Evolutionary conservation across 2,329 filamentous ascomycete species (phyloP).

Genomic region (Chaetothyriales sp.): DNA sequence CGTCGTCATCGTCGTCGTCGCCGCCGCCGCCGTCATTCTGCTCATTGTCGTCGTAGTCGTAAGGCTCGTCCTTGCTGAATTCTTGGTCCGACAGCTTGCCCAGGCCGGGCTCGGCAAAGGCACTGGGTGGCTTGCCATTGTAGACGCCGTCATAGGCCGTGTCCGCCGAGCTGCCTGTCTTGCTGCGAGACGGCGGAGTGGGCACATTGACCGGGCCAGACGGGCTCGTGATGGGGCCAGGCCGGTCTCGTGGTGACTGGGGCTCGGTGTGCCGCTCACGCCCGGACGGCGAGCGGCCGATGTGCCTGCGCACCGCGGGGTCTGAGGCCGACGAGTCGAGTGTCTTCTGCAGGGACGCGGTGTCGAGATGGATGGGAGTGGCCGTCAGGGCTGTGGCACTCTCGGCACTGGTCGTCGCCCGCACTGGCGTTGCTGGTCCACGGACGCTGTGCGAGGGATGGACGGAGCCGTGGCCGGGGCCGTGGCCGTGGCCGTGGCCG

Average conservation of each 20-base stretch:
- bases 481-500: slow-evolving; percentile 1
- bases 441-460: not conserved
- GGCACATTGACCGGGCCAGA: not conserved
- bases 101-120: not conserved
- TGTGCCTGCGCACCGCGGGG: not conserved
- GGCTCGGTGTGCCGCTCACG: too few species aligned
- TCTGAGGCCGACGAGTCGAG: not conserved
- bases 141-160: not conserved
- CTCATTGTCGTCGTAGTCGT: slow-evolving; percentile 10
- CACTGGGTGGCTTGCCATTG: not conserved
- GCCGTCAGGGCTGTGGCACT: not conserved
- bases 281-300: too few species aligned
- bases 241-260: not conserved
- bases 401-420: not conserved
- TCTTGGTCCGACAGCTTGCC: not conserved
- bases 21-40: slow-evolving; percentile 11
- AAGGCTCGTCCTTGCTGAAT: not conserved
- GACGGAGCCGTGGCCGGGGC: slow-evolving; percentile 17
- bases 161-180: not conserved
- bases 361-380: not conserved
- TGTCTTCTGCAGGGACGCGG: not conserved
- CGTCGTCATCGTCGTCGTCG: slow-evolving; percentile 10
- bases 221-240: not conserved
- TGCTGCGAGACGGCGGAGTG: not conserved
- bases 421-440: not conserved